phyloP scores from a whole-genome alignment of 805 yeast genomes.

The Ogataea chonburiensis region DNA sequence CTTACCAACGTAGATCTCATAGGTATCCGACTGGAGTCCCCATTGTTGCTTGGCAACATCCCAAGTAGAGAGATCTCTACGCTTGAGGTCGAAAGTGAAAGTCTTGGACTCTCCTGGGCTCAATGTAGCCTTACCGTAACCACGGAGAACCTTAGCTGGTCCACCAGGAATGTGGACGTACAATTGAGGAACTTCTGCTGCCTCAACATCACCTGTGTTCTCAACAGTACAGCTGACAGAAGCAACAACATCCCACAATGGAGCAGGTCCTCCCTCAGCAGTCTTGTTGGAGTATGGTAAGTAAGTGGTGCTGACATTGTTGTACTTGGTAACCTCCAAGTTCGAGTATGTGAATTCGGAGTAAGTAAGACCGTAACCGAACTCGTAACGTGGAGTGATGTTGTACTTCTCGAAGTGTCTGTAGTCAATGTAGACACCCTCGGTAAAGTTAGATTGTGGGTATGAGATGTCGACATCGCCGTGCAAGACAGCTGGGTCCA shows the following conservation, averaged over 20 bases:
- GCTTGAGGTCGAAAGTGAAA: conserved; percentile 36
- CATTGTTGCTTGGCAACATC: conserved; percentile 43
- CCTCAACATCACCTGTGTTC: conserved; percentile 38
- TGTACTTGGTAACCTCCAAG: conserved; percentile 6
- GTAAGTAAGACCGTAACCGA: conserved; percentile 62
- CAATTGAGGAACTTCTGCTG: conserved; percentile 43
- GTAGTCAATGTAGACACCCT: conserved; percentile 54
- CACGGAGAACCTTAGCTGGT: conserved; percentile 42
- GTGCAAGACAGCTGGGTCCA: conserved; percentile 29
- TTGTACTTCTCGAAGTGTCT: conserved; percentile 55
- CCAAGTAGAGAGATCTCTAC: conserved; percentile 44
- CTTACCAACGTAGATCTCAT: conserved; percentile 38
- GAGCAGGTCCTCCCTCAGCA: neutral
- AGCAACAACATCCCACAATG: conserved; percentile 19
- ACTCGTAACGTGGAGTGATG: conserved; percentile 56
- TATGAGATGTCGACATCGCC: conserved; percentile 30
- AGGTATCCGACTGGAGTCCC: conserved; percentile 45
- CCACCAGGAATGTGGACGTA: conserved; percentile 43
- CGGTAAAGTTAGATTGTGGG: conserved; percentile 46
- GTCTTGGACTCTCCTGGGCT: conserved; percentile 32
- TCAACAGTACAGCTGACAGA: conserved; percentile 37
- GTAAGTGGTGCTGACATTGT: conserved; percentile 1
- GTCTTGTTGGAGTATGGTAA: neutral
- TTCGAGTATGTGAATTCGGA: conserved; percentile 40
- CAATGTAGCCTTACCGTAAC: conserved; percentile 41